Evolutionary conservation across 75 land plant genomes (phyloP).

Genomic region (Picea glauca): DNA sequence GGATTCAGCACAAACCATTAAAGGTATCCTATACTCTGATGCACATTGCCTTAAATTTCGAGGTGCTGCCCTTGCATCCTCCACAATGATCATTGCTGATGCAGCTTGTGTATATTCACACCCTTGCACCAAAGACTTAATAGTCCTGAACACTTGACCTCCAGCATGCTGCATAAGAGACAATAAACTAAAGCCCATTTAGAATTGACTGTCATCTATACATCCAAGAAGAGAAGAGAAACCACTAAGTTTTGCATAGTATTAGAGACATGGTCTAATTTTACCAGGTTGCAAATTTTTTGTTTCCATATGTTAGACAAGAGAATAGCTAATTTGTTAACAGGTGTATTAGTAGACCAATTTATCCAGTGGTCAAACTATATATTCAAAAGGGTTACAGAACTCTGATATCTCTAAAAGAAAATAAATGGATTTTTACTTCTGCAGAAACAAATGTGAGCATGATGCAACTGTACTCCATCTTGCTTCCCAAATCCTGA

Average conservation of each 20-base stretch:
- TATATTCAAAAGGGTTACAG: background rate
- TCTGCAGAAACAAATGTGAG: background rate
- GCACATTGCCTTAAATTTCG: conserved; percentile 61
- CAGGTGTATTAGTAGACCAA: background rate
- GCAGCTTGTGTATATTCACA: conserved; percentile 17
- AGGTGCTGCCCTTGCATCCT: conserved; percentile 31
- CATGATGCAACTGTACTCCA: background rate
- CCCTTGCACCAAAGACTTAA: conserved; percentile 40
- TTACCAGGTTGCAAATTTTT: background rate
- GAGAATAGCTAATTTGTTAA: background rate
- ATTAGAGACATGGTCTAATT: too few relatives aligned
- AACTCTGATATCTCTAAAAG: background rate
- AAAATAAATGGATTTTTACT: background rate
- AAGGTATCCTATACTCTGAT: conserved; percentile 28
- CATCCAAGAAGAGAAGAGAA: too few relatives aligned
- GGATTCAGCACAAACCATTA: conserved; percentile 27
- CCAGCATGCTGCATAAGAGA: conserved; percentile 44
- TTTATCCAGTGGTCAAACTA: background rate
- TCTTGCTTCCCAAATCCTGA: background rate
- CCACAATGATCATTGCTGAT: conserved; percentile 33
- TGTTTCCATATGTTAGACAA: background rate
- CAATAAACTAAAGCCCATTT: background rate
- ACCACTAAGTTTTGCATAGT: too few relatives aligned
- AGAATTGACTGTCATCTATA: background rate
- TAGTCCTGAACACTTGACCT: conserved; percentile 43